phyloP scores from a whole-genome alignment of 805 yeast genomes.

The Metschnikowia lunata region DNA sequence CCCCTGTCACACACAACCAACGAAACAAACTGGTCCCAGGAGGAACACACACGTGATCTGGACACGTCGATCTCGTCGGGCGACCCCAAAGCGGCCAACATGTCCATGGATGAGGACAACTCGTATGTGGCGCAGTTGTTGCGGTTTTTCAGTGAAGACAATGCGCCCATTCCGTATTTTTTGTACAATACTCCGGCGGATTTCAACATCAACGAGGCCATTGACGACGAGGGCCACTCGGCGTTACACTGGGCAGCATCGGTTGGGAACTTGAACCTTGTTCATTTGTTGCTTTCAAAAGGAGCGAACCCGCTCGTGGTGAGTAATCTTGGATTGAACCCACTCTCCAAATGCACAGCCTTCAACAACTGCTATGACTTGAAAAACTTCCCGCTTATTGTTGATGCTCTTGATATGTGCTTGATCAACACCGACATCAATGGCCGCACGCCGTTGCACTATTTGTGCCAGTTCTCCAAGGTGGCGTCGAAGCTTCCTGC shows the following conservation, averaged over 20 bases:
- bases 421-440: constrained; percentile 72
- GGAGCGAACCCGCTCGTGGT: constrained; percentile 64
- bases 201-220: constrained; percentile 67
- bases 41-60: constrained; percentile 33
- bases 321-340: constrained; percentile 72
- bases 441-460: constrained; percentile 79
- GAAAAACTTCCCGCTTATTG: constrained; percentile 72
- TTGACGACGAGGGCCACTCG: constrained; percentile 93
- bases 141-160: constrained; percentile 41
- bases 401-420: constrained; percentile 72
- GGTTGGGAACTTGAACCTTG: constrained; percentile 78
- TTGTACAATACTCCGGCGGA: constrained; percentile 59
- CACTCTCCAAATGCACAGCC: constrained; percentile 76
- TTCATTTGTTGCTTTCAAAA: constrained; percentile 66
- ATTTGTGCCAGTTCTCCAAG: constrained; percentile 67
- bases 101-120: constrained; percentile 47
- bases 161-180: constrained; percentile 55
- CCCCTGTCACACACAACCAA: constrained; percentile 35
- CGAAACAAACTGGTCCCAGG: constrained; percentile 45
- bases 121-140: constrained; percentile 37
- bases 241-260: constrained; percentile 98
- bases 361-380: constrained; percentile 85
- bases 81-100: constrained; percentile 10
- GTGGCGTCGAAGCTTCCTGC: constrained; percentile 69
- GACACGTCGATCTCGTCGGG: constrained; percentile 32